Conservation (phyloP, 805 yeast species). For the Hanseniaspora lindneri region DNA sequence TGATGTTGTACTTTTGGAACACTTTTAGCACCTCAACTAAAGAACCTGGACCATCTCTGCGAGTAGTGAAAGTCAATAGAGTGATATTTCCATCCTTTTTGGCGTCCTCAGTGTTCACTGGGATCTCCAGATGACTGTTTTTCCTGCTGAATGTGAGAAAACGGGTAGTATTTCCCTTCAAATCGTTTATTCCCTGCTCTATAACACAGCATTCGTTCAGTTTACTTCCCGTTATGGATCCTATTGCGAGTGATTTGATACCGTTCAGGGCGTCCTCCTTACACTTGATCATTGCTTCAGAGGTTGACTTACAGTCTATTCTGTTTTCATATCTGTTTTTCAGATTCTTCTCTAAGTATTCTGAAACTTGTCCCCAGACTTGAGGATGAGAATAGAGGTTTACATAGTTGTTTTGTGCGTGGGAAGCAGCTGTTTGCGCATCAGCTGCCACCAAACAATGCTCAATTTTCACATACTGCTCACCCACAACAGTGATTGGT, state of each 20-base stretch:
- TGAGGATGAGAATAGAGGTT: constrained; percentile 87
- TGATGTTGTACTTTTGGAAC: constrained; percentile 45
- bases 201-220: constrained; percentile 48
- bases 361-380: constrained; percentile 86
- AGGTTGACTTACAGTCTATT: constrained; percentile 67
- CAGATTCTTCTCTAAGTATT: constrained; percentile 37
- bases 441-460: constrained; percentile 48
- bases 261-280: constrained; percentile 25
- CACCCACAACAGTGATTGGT: constrained; percentile 49
- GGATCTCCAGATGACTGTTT: not conserved
- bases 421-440: not conserved
- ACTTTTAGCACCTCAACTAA: constrained; percentile 51
- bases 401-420: constrained; percentile 26
- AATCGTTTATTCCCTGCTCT: constrained; percentile 54
- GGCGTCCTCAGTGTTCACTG: not conserved
- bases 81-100: constrained; percentile 29
- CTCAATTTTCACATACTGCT: constrained; percentile 69
- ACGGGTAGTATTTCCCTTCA: constrained; percentile 67
- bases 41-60: constrained; percentile 61
- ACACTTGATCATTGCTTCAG: constrained; percentile 68
- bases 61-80: constrained; percentile 53
- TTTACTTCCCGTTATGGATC: constrained; percentile 54
- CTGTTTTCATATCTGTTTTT: constrained; percentile 28
- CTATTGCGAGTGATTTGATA: constrained; percentile 54
- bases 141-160: constrained; percentile 47